Base-by-base conservation (phyloP, 2,329 filamentous ascomycete genomes). In the Beauveria caledonica region DNA sequence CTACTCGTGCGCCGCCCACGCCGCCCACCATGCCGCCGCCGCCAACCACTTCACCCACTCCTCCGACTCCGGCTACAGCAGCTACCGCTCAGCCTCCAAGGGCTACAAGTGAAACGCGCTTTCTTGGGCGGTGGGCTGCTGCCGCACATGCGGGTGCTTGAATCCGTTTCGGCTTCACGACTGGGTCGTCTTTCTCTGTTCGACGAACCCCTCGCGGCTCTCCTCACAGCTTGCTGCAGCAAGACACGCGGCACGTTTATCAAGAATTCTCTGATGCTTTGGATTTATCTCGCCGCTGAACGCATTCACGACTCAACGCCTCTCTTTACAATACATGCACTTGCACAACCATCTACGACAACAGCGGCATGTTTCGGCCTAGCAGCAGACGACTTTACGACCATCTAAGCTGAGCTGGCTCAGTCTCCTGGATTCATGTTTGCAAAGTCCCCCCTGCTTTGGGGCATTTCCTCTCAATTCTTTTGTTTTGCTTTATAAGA, bases 1-100 rank as follows among this genome's bases (percentile, higher is more conserved):
- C 56, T 94, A 94, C 70, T 82, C 87, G 57, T 96, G 92, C 75
- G 73, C 77, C 50, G 72, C 71, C 27, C 88, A 90, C 58, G 62
- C 71, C 7, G 65, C 68, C 36, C 71, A 72, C 53, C 69, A 72
- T 42, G 71, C 74, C 33, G 72, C 79, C 58, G 71, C 75, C 62
- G 69, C 75, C 33, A 71, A 73, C 58, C 68, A 67, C 33, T 74
- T 75, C 63, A 70, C 66, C 56, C 82, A 84, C 68, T 79, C 80
- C 67, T 79, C 80, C 19, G 80, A 83, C 71, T 82, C 80, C 7
- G 79, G 79, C 60, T 83, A 83, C 68, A 72, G 79, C 66, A 83
- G 80, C 69, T 58, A 58, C 23, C 74, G 75, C 45, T 82, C 80
- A 3, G 71, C 72, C 68, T 71, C 71, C 67, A 75, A 72, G 62